A percentile compares a stretch with the other conserved stretches of the same genome.
phyloP scores from a whole-genome alignment of 768 basidiomycete genomes.

The Coprinopsis marcescibilis region DNA sequence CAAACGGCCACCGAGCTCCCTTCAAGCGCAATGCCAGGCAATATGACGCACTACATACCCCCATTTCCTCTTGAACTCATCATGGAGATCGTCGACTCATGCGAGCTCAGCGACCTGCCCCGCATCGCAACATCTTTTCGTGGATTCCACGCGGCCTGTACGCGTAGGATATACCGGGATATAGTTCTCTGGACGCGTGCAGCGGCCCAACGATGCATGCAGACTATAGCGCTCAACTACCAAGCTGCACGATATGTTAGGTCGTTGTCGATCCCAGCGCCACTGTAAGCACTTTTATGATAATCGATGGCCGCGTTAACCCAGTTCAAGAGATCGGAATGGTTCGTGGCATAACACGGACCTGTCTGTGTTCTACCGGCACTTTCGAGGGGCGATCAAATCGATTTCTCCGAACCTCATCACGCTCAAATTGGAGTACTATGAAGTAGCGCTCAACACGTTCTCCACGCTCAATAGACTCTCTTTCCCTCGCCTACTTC shows the following conservation, averaged over 20 bases:
- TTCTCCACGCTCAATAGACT: background rate
- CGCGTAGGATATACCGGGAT: background rate
- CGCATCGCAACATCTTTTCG: background rate
- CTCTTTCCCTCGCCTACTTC: background rate
- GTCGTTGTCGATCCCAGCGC: background rate
- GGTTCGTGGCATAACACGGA: background rate
- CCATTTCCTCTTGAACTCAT: background rate
- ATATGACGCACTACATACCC: too few species aligned
- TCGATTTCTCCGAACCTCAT: background rate
- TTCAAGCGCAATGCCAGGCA: too few species aligned
- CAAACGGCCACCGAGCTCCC: too few species aligned
- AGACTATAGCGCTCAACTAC: background rate
- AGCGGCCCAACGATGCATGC: background rate
- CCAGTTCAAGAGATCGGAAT: background rate
- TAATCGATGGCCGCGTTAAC: background rate
- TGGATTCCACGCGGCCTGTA: background rate
- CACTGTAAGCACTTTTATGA: background rate
- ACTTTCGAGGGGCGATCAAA: background rate
- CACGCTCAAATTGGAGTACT: background rate
- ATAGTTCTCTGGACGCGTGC: background rate
- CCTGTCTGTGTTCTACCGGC: background rate
- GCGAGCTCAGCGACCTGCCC: background rate
- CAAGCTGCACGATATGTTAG: background rate
- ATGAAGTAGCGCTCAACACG: background rate
- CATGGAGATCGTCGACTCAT: background rate